Evolutionary conservation across 1,284 basidiomycete species (phyloP).

Genomic region (Moesziomyces parantarcticus): DNA sequence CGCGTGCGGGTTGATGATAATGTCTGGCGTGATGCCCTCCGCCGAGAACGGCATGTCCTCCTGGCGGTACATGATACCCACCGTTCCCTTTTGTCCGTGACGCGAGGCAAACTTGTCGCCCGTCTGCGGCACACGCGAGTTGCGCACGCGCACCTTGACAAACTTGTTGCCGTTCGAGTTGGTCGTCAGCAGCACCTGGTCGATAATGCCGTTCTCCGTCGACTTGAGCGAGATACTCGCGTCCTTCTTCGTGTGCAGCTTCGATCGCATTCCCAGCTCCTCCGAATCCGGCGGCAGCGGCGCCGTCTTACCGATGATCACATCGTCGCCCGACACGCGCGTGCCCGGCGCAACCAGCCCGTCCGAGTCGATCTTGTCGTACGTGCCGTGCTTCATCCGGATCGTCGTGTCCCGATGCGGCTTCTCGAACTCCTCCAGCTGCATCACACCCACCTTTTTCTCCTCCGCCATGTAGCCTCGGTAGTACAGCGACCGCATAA

Average conservation of each 20-base stretch:
- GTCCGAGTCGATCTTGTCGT: constrained; percentile 97
- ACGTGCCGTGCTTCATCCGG: constrained; percentile 96
- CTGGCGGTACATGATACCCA: constrained; percentile 98
- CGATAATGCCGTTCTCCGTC: constrained; percentile 96
- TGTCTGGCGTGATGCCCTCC: constrained; percentile 94
- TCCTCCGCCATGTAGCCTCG: constrained; percentile 96
- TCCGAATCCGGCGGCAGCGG: constrained; percentile 96
- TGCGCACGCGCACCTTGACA: constrained; percentile 95
- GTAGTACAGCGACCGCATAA: constrained; percentile 99
- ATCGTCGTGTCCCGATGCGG: constrained; percentile 92
- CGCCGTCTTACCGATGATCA: constrained; percentile 98
- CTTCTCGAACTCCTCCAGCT: constrained; percentile 91
- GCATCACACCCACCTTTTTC: constrained; percentile 91
- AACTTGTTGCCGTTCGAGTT: constrained; percentile 97
- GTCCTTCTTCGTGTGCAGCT: constrained; percentile 89
- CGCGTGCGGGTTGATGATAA: constrained; percentile 99
- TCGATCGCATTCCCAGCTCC: constrained; percentile 92
- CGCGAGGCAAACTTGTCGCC: constrained; percentile 99
- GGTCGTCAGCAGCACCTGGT: constrained; percentile 96
- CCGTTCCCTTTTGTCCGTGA: constrained; percentile 99
- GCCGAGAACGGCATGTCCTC: constrained; percentile 99
- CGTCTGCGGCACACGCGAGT: constrained; percentile 94
- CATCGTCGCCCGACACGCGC: constrained; percentile 94
- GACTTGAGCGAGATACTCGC: constrained; percentile 97
- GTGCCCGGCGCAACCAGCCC: constrained; percentile 95